A percentile compares a stretch with the other conserved stretches of the same genome.
Conservation (phyloP, 202 grass and related monocot genomes). For the Dendrocalamus latiflorus region DNA sequence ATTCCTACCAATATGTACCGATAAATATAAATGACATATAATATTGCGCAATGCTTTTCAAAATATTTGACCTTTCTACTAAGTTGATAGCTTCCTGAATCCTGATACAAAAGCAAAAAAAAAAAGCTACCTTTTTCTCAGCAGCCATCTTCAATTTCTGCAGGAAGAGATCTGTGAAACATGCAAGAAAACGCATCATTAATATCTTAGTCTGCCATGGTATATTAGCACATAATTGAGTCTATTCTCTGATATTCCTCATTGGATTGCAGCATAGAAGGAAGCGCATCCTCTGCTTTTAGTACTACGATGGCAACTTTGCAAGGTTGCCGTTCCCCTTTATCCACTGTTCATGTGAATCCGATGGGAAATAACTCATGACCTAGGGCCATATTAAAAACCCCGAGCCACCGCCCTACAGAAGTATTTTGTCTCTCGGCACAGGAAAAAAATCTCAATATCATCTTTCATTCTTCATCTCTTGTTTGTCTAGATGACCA, state of each 20-base stretch:
- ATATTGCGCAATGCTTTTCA: neutral
- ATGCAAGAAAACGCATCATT: slow-evolving; percentile 12
- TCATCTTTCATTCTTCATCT: too few relatives aligned
- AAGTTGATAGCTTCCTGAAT: neutral
- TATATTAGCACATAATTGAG: neutral
- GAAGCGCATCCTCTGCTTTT: slow-evolving; percentile 1
- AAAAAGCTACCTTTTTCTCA: slow-evolving; percentile 57
- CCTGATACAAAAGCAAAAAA: neutral
- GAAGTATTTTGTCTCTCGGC: too few relatives aligned
- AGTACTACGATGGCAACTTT: neutral
- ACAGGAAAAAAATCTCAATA: too few relatives aligned
- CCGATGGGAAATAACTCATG: neutral
- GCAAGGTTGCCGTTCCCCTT: neutral
- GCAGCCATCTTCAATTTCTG: slow-evolving; percentile 61
- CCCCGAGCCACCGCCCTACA: too few relatives aligned
- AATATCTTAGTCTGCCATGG: slow-evolving; percentile 1
- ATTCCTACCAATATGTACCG: neutral
- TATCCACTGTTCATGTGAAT: neutral
- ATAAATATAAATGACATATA: neutral
- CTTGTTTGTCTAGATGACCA: neutral
- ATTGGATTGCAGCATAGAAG: neutral
- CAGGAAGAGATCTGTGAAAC: slow-evolving; percentile 54
- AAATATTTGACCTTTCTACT: too few relatives aligned
- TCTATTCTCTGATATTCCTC: neutral
- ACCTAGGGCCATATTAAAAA: neutral